Evolutionary conservation across 2,329 filamentous ascomycete species (phyloP).

Genomic region (Fusarium tanahbumbuense): DNA sequence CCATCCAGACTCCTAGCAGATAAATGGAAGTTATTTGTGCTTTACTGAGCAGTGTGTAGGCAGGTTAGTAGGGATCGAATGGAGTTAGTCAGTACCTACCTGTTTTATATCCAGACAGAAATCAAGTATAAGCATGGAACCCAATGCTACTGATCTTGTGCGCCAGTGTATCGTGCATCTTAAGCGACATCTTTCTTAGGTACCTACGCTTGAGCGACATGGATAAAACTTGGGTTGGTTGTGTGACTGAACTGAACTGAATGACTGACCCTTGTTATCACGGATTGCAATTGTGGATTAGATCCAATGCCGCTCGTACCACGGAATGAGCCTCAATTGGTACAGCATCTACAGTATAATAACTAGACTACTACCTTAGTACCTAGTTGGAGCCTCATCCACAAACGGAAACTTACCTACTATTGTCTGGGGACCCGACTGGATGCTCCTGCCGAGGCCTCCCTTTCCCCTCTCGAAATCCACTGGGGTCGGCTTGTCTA

Average conservation of each 20-base stretch:
- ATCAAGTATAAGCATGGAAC: not conserved
- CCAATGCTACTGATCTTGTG: slow-evolving; percentile 13
- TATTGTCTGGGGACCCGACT: not conserved
- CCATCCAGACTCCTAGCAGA: not conserved
- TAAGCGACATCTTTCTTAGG: slow-evolving; percentile 23
- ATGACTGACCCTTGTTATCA: slow-evolving; percentile 7
- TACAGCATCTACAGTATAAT: not conserved
- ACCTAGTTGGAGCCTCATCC: not conserved
- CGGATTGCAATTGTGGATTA: slow-evolving; percentile 7
- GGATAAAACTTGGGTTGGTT: slow-evolving; percentile 7
- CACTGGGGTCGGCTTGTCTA: slow-evolving; percentile 36
- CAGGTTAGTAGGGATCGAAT: too few relatives aligned
- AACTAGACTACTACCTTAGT: not conserved
- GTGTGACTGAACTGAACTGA: slow-evolving; percentile 3
- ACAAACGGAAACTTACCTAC: not conserved
- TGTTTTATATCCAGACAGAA: not conserved
- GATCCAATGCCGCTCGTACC: not conserved
- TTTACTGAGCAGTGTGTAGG: too few relatives aligned
- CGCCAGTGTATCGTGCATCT: slow-evolving; percentile 17
- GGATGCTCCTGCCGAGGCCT: slow-evolving; percentile 39
- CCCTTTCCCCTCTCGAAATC: slow-evolving; percentile 31
- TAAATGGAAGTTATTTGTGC: too few relatives aligned
- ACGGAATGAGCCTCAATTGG: slow-evolving; percentile 16
- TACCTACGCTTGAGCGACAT: slow-evolving; percentile 21
- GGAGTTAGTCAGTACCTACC: too few relatives aligned